These are phyloP conservation scores for Kondoa subrosea DNA, from an alignment of 768 basidiomycete species.

Conservation along the genomic window DNA sequence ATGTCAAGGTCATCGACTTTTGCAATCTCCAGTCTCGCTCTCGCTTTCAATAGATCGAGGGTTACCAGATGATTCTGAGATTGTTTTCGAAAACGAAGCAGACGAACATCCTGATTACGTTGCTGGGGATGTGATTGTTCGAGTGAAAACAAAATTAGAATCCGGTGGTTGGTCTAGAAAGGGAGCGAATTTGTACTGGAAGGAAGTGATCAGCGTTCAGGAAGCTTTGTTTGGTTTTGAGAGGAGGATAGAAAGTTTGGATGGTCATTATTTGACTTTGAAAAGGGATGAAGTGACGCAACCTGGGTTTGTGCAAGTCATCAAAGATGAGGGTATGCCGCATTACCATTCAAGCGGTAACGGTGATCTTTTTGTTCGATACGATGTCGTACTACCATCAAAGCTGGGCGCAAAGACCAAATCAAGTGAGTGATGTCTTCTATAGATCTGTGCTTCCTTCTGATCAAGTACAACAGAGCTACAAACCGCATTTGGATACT, in stretches of 20 bases:
- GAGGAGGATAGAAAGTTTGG: slow-evolving; percentile 75
- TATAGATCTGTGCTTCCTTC: background rate
- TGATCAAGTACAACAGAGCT: slow-evolving; percentile 3
- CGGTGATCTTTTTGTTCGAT: slow-evolving; percentile 83
- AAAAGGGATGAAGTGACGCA: slow-evolving; percentile 70
- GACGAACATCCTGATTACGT: slow-evolving; percentile 96
- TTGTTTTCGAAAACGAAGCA: slow-evolving; percentile 87
- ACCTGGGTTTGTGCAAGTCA: slow-evolving; percentile 71
- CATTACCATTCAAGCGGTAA: slow-evolving; percentile 40
- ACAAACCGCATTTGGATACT: slow-evolving; percentile 8
- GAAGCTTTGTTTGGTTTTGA: slow-evolving; percentile 97
- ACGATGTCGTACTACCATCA: slow-evolving; percentile 72
- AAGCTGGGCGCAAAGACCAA: slow-evolving; percentile 51
- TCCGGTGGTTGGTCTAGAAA: slow-evolving; percentile 74
- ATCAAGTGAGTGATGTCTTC: slow-evolving; percentile 46
- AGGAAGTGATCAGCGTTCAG: slow-evolving; percentile 72
- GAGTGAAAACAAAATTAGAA: slow-evolving; percentile 60
- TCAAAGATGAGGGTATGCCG: slow-evolving; percentile 83
- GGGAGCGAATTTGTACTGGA: slow-evolving; percentile 79
- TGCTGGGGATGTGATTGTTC: slow-evolving; percentile 75
- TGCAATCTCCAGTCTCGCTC: slow-evolving; percentile 46
- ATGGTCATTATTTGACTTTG: slow-evolving; percentile 60
- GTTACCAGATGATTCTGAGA: slow-evolving; percentile 81
- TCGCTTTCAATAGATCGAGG: slow-evolving; percentile 73
- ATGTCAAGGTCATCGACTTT: slow-evolving; percentile 44